Evolutionary conservation across 2,329 filamentous ascomycete species (phyloP).

Genomic region (Pseudocercospora fuligena): DNA sequence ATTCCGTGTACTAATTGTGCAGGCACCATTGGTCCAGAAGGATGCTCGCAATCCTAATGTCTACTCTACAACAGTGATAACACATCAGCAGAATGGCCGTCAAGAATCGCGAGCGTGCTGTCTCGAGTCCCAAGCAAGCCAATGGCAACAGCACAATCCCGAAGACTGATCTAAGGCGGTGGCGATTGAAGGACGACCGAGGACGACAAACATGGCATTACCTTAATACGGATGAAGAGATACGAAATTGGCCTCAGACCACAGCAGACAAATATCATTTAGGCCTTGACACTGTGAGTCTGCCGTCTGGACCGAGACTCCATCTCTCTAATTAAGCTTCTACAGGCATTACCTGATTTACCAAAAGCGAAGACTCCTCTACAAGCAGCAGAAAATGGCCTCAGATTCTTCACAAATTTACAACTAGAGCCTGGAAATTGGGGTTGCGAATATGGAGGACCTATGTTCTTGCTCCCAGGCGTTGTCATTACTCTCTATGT

Average conservation of each 20-base stretch:
- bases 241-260: slow-evolving; percentile 80
- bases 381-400: slow-evolving; percentile 78
- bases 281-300: slow-evolving; percentile 73
- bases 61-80: background rate
- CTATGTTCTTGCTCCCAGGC: slow-evolving; percentile 91
- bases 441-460: slow-evolving; percentile 97
- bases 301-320: background rate
- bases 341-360: slow-evolving; percentile 74
- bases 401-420: slow-evolving; percentile 86
- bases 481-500: slow-evolving; percentile 85
- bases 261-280: slow-evolving; percentile 88
- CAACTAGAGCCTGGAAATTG: slow-evolving; percentile 90
- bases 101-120: slow-evolving; percentile 15
- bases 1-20: background rate
- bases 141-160: slow-evolving; percentile 31
- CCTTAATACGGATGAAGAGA: slow-evolving; percentile 71
- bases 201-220: slow-evolving; percentile 96
- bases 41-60: background rate
- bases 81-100: slow-evolving; percentile 12
- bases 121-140: slow-evolving; percentile 6
- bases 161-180: slow-evolving; percentile 76
- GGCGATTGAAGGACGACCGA: slow-evolving; percentile 81
- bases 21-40: background rate
- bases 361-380: slow-evolving; percentile 73
- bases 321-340: slow-evolving; percentile 8